Conservation (phyloP, 148 eudicot genomes). For the Arctostaphylos glauca region DNA sequence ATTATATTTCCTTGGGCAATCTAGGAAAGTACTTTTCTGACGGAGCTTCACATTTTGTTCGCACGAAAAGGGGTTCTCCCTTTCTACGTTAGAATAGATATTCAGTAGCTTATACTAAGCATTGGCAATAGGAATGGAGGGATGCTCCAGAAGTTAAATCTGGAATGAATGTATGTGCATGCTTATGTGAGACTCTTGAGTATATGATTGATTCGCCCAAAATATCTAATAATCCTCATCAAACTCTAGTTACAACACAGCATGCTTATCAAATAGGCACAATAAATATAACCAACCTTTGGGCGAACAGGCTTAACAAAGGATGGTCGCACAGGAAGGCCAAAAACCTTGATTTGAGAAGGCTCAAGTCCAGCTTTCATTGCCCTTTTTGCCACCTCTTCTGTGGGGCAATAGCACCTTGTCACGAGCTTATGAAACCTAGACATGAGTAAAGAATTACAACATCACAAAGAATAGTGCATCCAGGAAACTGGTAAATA, state of each 20-base stretch:
- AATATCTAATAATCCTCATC: background rate
- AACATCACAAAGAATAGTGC: constrained; percentile 12
- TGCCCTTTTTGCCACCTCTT: constrained; percentile 88
- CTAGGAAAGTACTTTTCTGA: no score
- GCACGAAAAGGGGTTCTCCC: no score
- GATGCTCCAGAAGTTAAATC: background rate
- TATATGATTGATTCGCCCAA: background rate
- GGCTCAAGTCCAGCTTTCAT: constrained; percentile 74
- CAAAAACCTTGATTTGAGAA: constrained; percentile 91
- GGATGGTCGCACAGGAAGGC: constrained; percentile 97
- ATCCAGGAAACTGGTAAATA: background rate
- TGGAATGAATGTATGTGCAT: background rate
- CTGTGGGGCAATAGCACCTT: constrained; percentile 95
- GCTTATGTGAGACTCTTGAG: background rate
- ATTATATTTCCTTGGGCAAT: no score
- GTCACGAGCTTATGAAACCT: constrained; percentile 99
- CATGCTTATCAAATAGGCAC: background rate
- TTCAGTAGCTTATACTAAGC: background rate
- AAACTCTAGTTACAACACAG: background rate
- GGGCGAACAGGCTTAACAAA: constrained; percentile 81
- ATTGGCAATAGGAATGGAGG: background rate
- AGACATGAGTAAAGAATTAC: constrained; percentile 7
- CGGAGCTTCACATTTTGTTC: no score
- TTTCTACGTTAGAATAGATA: background rate
- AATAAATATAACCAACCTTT: constrained; percentile 49